Conservation (phyloP, 441 rosid species). For the Macaranga tanarius region DNA sequence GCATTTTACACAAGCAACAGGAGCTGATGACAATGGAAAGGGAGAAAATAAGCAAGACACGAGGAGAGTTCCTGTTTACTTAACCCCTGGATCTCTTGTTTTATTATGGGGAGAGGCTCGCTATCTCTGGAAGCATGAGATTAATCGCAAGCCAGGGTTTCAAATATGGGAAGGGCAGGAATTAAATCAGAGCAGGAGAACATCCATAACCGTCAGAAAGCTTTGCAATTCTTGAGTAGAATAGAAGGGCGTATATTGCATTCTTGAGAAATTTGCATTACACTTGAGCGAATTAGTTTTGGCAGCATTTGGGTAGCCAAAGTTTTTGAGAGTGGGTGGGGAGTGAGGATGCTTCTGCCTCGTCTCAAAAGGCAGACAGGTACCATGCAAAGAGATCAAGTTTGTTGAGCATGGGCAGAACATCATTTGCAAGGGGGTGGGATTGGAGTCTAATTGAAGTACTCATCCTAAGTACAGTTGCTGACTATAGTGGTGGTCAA, state of each 20-base stretch:
- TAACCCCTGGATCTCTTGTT: constrained; percentile 76
- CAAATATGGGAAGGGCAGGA: constrained; percentile 76
- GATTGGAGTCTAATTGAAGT: no score
- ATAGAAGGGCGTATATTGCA: no score
- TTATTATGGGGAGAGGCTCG: constrained; percentile 79
- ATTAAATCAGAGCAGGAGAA: constrained; percentile 59
- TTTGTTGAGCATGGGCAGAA: no score
- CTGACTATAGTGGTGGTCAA: neutral
- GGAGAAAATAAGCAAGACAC: constrained; percentile 14
- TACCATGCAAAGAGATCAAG: no score
- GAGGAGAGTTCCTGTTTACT: constrained; percentile 44
- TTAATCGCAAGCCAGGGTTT: constrained; percentile 73
- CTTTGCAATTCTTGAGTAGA: constrained; percentile 26
- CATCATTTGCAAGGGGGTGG: no score
- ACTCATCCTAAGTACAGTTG: neutral
- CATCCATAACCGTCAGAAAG: constrained; percentile 75
- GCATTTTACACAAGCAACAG: constrained; percentile 50
- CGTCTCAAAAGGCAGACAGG: no score
- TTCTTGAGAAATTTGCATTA: no score
- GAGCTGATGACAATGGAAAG: neutral
- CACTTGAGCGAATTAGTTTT: no score
- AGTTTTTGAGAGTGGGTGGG: no score
- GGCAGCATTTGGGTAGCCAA: no score
- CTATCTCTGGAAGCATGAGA: constrained; percentile 84
- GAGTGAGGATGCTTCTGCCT: no score